Percentiles rank a stretch among this genome's conserved stretches.
Evolutionary conservation across 208 protist genomes (phyloP).

Genomic region (Trypanosoma rangeli): DNA sequence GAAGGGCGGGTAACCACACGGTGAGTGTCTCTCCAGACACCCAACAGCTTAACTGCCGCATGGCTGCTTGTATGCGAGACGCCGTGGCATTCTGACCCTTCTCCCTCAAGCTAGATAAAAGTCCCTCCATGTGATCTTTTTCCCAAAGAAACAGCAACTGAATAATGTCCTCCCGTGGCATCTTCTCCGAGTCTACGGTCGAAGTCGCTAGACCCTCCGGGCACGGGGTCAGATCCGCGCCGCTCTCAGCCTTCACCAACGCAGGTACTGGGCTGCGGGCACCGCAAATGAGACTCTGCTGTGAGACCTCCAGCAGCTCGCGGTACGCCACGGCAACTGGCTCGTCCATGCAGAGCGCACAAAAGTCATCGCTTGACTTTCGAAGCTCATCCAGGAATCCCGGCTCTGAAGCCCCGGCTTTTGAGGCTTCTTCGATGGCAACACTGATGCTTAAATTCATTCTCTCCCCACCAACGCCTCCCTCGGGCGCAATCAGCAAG

Average conservation of each 20-base stretch:
- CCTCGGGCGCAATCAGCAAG: background rate
- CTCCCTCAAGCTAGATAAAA: constrained; percentile 1
- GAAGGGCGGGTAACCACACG: constrained; percentile 69
- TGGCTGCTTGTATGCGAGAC: background rate
- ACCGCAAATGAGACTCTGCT: constrained; percentile 17
- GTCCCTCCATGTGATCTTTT: constrained; percentile 5
- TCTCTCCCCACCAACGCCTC: background rate
- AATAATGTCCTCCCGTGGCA: constrained; percentile 2
- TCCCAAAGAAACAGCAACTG: constrained; percentile 22
- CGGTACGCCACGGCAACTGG: constrained; percentile 16
- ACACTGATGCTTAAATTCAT: background rate
- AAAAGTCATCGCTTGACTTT: constrained; percentile 19
- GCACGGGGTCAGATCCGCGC: background rate
- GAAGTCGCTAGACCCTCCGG: background rate
- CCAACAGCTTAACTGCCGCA: constrained; percentile 15
- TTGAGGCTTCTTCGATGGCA: constrained; percentile 20
- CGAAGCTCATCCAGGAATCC: constrained; percentile 8
- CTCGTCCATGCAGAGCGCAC: constrained; percentile 20
- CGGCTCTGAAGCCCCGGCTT: background rate
- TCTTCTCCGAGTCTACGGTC: background rate
- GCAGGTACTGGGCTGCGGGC: background rate
- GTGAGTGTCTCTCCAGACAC: constrained; percentile 23
- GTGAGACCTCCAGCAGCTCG: background rate
- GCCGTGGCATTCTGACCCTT: background rate
- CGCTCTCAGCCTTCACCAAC: background rate